Evolutionary conservation across 2,329 filamentous ascomycete genomes (phyloP).

Genomic region (Trichoderma citrinoviride): DNA sequence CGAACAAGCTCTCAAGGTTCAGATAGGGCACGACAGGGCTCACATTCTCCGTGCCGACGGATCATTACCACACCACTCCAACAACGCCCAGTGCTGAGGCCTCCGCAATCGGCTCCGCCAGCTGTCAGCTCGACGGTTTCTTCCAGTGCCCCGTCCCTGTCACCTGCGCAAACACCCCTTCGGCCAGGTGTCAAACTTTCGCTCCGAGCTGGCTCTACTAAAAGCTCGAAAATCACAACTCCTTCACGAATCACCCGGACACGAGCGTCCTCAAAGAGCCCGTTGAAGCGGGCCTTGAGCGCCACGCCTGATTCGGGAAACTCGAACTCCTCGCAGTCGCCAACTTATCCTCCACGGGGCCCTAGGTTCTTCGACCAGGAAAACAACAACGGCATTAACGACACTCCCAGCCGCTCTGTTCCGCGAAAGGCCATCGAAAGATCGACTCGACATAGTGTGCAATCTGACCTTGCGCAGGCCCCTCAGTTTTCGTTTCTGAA

Average conservation of each 20-base stretch:
- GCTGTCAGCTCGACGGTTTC: conserved; percentile 32
- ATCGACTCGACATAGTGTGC: conserved; percentile 52
- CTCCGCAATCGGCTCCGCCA: conserved; percentile 38
- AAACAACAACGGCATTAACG: conserved; percentile 42
- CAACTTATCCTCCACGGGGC: conserved; percentile 37
- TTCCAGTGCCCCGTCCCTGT: conserved; percentile 35
- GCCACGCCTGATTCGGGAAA: conserved; percentile 71
- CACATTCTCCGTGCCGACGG: conserved; percentile 52
- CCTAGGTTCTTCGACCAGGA: conserved; percentile 43
- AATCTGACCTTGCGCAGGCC: conserved; percentile 55
- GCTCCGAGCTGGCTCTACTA: conserved; percentile 52
- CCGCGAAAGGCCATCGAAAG: conserved; percentile 41
- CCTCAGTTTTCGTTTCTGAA: conserved; percentile 51
- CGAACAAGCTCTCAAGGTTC: conserved; percentile 49
- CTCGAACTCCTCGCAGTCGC: conserved; percentile 48
- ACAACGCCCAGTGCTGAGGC: conserved; percentile 33
- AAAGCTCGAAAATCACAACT: conserved; percentile 54
- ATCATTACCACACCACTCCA: conserved; percentile 37
- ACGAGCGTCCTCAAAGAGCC: conserved; percentile 75
- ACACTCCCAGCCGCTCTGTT: conserved; percentile 37
- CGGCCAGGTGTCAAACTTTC: conserved; percentile 66
- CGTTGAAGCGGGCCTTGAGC: conserved; percentile 72
- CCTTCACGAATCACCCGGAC: conserved; percentile 53
- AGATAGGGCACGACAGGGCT: conserved; percentile 45
- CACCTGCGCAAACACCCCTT: conserved; percentile 62